A percentile compares a stretch with the other conserved stretches of the same genome.
Evolutionary conservation across 352 stramenopile genomes (phyloP).

Genomic region (Phytophthora pisi): DNA sequence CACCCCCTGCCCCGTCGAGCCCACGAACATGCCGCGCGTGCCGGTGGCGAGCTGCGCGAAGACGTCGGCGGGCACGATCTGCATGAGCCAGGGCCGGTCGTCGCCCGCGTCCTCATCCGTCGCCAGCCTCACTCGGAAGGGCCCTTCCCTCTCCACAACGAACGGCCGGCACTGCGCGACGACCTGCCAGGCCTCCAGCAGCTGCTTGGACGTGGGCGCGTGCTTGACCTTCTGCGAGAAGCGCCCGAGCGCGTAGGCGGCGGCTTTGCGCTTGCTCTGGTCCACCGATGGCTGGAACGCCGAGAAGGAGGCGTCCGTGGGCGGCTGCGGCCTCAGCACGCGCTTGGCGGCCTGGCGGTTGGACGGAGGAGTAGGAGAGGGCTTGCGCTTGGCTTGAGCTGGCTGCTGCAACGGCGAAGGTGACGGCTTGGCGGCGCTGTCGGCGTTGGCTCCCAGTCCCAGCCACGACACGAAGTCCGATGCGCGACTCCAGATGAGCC

Average conservation of each 20-base stretch:
- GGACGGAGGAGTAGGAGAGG: neutral
- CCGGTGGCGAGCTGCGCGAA: slow-evolving; percentile 33
- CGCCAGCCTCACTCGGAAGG: slow-evolving; percentile 15
- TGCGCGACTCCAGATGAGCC: slow-evolving; percentile 41
- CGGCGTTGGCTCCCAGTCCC: slow-evolving; percentile 17
- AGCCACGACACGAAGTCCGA: slow-evolving; percentile 50
- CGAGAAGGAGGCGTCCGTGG: slow-evolving; percentile 3
- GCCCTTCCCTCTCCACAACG: slow-evolving; percentile 16
- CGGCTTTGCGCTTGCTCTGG: slow-evolving; percentile 4
- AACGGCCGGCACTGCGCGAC: slow-evolving; percentile 40
- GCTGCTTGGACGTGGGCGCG: slow-evolving; percentile 10
- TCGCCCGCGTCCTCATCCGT: slow-evolving; percentile 1
- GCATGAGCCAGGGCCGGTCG: slow-evolving; percentile 27
- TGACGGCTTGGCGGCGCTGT: neutral
- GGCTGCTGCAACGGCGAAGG: neutral
- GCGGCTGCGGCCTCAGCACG: slow-evolving; percentile 15
- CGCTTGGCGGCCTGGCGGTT: slow-evolving; percentile 19
- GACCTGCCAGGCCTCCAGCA: slow-evolving; percentile 38
- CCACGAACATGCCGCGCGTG: slow-evolving; percentile 36
- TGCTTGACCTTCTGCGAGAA: slow-evolving; percentile 36
- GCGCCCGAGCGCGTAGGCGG: slow-evolving; percentile 19
- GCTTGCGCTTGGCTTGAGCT: neutral
- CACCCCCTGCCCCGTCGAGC: slow-evolving; percentile 10
- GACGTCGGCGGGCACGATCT: slow-evolving; percentile 42
- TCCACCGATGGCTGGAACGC: slow-evolving; percentile 12